Base-by-base conservation (phyloP, 2,329 filamentous ascomycete genomes). In the Aquanectria penicillioides region DNA sequence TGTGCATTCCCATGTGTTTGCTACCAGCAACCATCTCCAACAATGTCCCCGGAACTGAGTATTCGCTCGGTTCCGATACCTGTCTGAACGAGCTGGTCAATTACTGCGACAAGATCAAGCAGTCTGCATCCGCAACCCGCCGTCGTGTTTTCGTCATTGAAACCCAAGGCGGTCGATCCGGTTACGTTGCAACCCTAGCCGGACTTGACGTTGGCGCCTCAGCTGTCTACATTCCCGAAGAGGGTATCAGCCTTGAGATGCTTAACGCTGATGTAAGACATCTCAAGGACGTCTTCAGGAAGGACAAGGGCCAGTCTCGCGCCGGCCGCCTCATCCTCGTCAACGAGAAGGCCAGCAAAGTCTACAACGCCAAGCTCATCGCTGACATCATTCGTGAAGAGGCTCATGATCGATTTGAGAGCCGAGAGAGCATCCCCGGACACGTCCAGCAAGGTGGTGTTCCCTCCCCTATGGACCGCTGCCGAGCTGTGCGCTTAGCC, bases 21-120 rank as follows among this genome's bases (percentile, higher is more conserved):
- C 83, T 99, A 22, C 95, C 95, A 0, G 95, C 95, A n/a, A 99
- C 95, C 9, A 94, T 99, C 68, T 97, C 93, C 65, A 99, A 99
- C 83, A 99, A 99, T 75, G 95, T 99, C 5, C 95, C 95, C 0
- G 95, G 95, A 33, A 97, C 94, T 0, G 95, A 99, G 77, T 98
- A 97, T 81, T 97, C 93, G 2, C 87, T 99, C 40, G 95, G 95
- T 37, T 97, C 93, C 26, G 95, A 99, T 72, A 99, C 95, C 2
- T 98, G 95, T 73, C 81, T 99, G 62, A 99, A 99, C 79, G 93
- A 97, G 53, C 84, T 99, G 33, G 93, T 97, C 63, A 87, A 90
- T 67, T 99, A 97, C 79, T 97, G 94, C 74, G 95, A 99, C 81
- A 94, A 94, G 71, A 97, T 98, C 78, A 93, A 96, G 77, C 95